Evolutionary conservation across 2,329 filamentous ascomycete genomes (phyloP), one percentile per base, ranked within the genome.

Genomic region (Penicillium sp.): DNA sequence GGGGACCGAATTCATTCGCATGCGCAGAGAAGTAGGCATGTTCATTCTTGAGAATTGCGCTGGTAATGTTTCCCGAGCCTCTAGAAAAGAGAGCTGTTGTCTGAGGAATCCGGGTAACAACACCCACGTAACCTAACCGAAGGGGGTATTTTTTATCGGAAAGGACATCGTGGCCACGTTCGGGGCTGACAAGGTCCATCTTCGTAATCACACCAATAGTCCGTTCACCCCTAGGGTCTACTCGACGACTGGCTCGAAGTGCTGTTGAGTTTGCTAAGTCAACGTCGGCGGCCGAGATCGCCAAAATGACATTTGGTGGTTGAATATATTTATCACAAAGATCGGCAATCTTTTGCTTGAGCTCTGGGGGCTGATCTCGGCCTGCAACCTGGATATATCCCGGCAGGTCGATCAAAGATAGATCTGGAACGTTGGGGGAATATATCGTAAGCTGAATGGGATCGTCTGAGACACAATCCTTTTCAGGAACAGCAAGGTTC

Each of bases 121-220:
- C 94, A 49, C 94, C 94, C 4, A 99, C 93, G 68, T 99, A 99
- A 4, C 94, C 94, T 4, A 99, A 80, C n/a, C 94, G 85, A 31
- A 99, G 81, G 40, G 94, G 93, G 70, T 99, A 99, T 72, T 97
- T 96, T 70, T 87, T 88, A 72, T 99, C 93, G 27, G 82, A 87
- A 21, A 99, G 80, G 33, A 99, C 91, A 36, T 85, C 82, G 15
- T 85, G 83, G 31, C 92, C 94, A 57, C 93, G 86, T 8, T 81
- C 79, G 3, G 94, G 83, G 65, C 97, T 93, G 8, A 99, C 92
- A 23, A 99, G 82, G 69, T 99, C 94, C 93, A 99, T 97, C 78
- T 99, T 99, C 3, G 94, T 99, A 41, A 99, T 88, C n/a, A 99
- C 94, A 44, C 94, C 94, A 70, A 99, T 99, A 0, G 94, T 99